A percentile compares a stretch with the other conserved stretches of the same genome.
Evolutionary conservation across 2,329 filamentous ascomycete genomes (phyloP).

Genomic region (Aspergillus ochraceoroseus): DNA sequence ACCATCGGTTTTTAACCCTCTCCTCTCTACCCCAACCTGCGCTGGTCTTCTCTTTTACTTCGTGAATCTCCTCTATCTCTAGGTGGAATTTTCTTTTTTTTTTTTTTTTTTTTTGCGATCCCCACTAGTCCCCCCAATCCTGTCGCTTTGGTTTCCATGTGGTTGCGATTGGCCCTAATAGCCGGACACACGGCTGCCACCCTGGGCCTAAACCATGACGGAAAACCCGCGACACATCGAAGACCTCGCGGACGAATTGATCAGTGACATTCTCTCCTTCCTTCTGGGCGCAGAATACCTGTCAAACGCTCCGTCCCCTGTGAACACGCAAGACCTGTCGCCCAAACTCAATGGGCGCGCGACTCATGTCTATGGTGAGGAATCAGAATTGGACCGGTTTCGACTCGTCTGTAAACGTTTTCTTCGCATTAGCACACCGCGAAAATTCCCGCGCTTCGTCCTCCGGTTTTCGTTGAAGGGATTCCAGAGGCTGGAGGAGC

Average conservation of each 20-base stretch:
- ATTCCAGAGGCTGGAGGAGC: conserved; percentile 33
- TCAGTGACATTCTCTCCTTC: conserved; percentile 33
- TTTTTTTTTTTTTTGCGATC: too few relatives aligned
- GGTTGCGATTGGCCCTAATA: conserved; percentile 28
- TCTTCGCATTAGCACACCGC: conserved; percentile 39
- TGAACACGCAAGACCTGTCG: conserved; percentile 11
- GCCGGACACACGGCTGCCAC: conserved; percentile 33
- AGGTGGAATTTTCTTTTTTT: conserved; percentile 5
- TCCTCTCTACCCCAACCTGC: conserved; percentile 3
- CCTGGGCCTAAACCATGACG: conserved; percentile 30
- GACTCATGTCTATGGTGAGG: conserved; percentile 25
- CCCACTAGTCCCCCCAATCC: conserved; percentile 5
- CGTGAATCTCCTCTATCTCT: background rate
- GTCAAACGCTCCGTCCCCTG: conserved; percentile 13
- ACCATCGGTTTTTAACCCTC: conserved; percentile 2
- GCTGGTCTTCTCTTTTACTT: conserved; percentile 10
- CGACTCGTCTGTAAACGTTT: conserved; percentile 41
- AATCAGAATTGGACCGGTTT: conserved; percentile 38
- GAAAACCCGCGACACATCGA: conserved; percentile 31
- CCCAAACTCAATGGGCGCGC: conserved; percentile 9
- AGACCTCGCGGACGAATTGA: conserved; percentile 36
- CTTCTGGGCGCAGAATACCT: conserved; percentile 23
- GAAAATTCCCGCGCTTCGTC: conserved; percentile 37
- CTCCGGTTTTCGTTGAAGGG: conserved; percentile 36
- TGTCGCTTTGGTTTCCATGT: conserved; percentile 29